Base-by-base conservation (phyloP, 2,329 filamentous ascomycete genomes). In the Elsinoe fawcettii region DNA sequence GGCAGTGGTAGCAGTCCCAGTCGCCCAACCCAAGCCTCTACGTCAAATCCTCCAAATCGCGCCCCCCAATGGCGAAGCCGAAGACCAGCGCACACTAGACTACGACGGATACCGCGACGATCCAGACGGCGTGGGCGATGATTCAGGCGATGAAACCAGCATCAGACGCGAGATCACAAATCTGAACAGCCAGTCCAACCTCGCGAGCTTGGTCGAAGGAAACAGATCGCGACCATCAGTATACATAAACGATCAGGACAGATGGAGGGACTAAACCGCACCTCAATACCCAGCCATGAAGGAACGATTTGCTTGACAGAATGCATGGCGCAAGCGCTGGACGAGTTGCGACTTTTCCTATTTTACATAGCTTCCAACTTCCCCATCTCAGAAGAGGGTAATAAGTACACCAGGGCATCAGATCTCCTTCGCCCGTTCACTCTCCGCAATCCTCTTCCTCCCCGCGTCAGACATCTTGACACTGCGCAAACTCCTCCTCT, bases 401-500 rank as follows among this genome's bases (percentile, higher is more conserved):
- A 32, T 25, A 36, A 51, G 46, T 25, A 18, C 46, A 51, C 18
- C 7, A 9, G 49, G 49, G 49, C 39, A 53, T 39, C 49, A 53
- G n/a, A 18, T 25, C 32, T 53, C 49, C 30, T 37, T 36, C 30
- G 14, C 49, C 18, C 27, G 27, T n/a, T n/a, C 27, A 30, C 39
- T 53, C 16, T 46, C 20, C 11, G 41, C 41, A 12, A 39, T 14
- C 32, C 23, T 47, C n/a, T 39, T 49, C 49, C 60, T 44, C 8
- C 60, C 60, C 25, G 57, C 51, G 23, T 55, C 51, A 4, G 56
- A 58, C 36, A 51, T 44, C 37, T 60, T 60, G 16, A 60, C 27
- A 36, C 58, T 60, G 41, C 49, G 53, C 60, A 90, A 90, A 66
- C 84, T 86, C 70, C 76, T 79, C 63, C 85, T 77, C 23, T 86